Percentiles rank a stretch among this genome's conserved stretches.
These are phyloP conservation scores for Blastobotrys capitulatus DNA, from an alignment of 1,139 yeast species.

Conservation along the genomic window DNA sequence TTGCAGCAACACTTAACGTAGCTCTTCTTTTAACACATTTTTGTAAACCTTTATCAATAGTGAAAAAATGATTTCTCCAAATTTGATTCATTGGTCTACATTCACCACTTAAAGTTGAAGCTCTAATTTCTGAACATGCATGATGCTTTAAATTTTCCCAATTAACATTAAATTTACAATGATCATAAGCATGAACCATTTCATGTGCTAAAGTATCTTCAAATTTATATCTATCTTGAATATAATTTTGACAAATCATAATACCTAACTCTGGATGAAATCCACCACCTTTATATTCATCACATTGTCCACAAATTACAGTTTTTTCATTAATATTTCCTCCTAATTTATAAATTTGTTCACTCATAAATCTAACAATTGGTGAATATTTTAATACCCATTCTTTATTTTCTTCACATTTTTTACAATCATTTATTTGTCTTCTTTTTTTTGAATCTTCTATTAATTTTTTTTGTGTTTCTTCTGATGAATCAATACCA, in stretches of 20 bases:
- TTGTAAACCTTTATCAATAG: constrained; percentile 80
- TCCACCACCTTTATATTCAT: constrained; percentile 86
- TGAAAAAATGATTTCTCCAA: constrained; percentile 43
- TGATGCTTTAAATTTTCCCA: constrained; percentile 83
- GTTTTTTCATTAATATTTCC: constrained; percentile 45
- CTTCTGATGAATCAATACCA: constrained; percentile 53
- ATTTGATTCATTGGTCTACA: constrained; percentile 88
- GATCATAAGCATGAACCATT: constrained; percentile 88
- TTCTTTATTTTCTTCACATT: constrained; percentile 67
- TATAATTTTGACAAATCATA: constrained; percentile 78
- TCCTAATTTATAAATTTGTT: constrained; percentile 69
- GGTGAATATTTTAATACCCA: constrained; percentile 77
- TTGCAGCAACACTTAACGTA: constrained; percentile 70
- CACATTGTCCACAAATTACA: constrained; percentile 79
- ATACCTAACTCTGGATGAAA: constrained; percentile 88
- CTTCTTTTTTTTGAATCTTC: constrained; percentile 41
- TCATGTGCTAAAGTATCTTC: constrained; percentile 94
- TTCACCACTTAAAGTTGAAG: constrained; percentile 90
- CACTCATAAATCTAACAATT: constrained; percentile 79
- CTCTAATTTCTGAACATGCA: constrained; percentile 95
- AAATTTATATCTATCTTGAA: constrained; percentile 70
- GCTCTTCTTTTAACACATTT: constrained; percentile 88
- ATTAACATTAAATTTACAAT: constrained; percentile 78
- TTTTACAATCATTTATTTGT: constrained; percentile 49
- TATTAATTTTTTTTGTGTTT: constrained; percentile 55